Conservation (phyloP, 345 rosid species). For the Acer yangbiense region DNA sequence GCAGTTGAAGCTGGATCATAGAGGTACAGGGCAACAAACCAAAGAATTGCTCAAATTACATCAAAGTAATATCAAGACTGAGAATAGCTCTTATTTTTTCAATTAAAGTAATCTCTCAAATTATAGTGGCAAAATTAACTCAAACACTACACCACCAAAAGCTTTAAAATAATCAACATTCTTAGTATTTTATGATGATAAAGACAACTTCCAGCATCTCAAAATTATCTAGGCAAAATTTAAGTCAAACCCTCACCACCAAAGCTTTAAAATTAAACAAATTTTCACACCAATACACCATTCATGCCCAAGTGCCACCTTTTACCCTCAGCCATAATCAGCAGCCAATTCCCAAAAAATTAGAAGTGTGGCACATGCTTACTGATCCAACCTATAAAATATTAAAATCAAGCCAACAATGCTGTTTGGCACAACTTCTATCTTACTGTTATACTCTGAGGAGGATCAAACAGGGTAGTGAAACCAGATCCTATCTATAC, state of each 20-base stretch:
- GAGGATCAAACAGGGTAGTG: neutral
- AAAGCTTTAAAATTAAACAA: neutral
- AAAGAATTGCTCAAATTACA: neutral
- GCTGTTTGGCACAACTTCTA: neutral
- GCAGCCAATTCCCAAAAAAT: neutral
- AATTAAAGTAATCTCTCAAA: neutral
- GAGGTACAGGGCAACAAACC: neutral
- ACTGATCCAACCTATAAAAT: neutral
- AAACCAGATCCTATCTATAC: neutral
- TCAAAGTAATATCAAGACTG: neutral
- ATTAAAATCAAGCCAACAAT: neutral
- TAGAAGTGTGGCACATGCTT: neutral
- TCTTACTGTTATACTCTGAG: neutral
- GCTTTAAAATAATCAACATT: neutral
- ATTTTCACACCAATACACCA: no score
- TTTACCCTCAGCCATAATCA: neutral
- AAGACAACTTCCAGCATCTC: neutral
- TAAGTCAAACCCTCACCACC: neutral
- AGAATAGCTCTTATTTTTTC: neutral
- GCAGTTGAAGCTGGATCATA: neutral
- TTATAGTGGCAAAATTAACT: neutral
- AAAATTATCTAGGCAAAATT: neutral
- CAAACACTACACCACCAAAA: neutral
- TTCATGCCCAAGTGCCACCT: neutral
- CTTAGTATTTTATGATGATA: neutral